Percentiles rank a stretch among this genome's conserved stretches.
Evolutionary conservation across 1,139 yeast genomes (phyloP).

Genomic region (Hansenula anomala): DNA sequence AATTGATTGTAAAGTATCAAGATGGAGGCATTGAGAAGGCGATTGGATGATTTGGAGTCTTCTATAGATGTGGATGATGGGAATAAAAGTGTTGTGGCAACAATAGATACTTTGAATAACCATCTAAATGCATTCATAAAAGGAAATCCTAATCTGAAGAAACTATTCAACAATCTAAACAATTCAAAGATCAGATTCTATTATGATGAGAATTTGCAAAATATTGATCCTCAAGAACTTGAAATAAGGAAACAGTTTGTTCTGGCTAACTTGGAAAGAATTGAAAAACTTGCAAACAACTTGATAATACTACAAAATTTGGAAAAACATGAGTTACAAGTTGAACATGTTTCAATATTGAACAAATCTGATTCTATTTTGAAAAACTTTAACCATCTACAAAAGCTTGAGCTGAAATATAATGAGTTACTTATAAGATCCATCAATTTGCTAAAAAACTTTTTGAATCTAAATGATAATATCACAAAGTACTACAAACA

Average conservation of each 20-base stretch:
- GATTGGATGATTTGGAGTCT: not conserved
- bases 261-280: not conserved
- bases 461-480: slow-evolving; percentile 9
- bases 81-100: not conserved
- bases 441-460: slow-evolving; percentile 18
- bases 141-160: not conserved
- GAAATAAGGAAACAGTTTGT: not conserved
- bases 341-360: not conserved
- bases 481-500: slow-evolving; percentile 6
- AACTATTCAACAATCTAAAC: slow-evolving; percentile 1
- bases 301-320: not conserved
- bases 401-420: slow-evolving; percentile 13
- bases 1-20: too few relatives aligned
- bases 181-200: slow-evolving; percentile 1
- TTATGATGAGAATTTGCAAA: not conserved
- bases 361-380: not conserved
- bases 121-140: not conserved
- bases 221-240: not conserved
- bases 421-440: slow-evolving; percentile 18
- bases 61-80: not conserved
- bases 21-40: not conserved
- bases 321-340: too few relatives aligned
- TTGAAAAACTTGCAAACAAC: not conserved
- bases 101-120: not conserved
- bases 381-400: not conserved